Conservation (phyloP, 148 eudicot genomes). For the Rhododendron vialii region DNA sequence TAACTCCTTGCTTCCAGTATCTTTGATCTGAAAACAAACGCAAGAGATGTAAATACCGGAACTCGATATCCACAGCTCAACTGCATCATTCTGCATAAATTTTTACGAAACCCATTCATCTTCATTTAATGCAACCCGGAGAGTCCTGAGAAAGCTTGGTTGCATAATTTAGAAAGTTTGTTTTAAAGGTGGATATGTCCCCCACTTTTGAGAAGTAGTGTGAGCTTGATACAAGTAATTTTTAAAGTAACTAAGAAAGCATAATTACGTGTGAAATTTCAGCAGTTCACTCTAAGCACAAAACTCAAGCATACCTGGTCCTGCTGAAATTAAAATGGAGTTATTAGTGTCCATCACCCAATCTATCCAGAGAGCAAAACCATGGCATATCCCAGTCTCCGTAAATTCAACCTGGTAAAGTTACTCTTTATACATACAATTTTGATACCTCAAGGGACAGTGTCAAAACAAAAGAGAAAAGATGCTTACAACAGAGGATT, state of each 20-base stretch:
- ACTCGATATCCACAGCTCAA: not conserved
- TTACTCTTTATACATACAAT: not conserved
- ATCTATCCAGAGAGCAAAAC: constrained; percentile 89
- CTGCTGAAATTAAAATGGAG: constrained; percentile 50
- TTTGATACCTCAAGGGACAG: not conserved
- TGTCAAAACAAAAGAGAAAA: not conserved
- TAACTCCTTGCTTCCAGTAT: constrained; percentile 87
- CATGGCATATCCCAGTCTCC: constrained; percentile 68
- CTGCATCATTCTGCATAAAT: not conserved
- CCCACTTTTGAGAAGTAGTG: not conserved
- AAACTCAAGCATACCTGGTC: constrained; percentile 59
- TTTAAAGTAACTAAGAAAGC: not conserved
- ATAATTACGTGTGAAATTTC: not conserved
- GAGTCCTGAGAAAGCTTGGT: not conserved
- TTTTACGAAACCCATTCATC: not conserved
- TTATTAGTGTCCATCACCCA: constrained; percentile 63
- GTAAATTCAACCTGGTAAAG: constrained; percentile 54
- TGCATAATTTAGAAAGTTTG: not conserved
- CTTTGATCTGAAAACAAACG: constrained; percentile 49
- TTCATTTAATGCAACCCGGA: not conserved
- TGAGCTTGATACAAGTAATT: not conserved
- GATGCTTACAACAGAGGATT: not conserved
- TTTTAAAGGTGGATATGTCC: not conserved
- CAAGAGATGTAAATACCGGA: not conserved
- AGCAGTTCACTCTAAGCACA: not conserved